These are phyloP conservation scores for Evansstolkia leycettana DNA, from an alignment of 495 filamentous ascomycete species.

Conservation along the genomic window DNA sequence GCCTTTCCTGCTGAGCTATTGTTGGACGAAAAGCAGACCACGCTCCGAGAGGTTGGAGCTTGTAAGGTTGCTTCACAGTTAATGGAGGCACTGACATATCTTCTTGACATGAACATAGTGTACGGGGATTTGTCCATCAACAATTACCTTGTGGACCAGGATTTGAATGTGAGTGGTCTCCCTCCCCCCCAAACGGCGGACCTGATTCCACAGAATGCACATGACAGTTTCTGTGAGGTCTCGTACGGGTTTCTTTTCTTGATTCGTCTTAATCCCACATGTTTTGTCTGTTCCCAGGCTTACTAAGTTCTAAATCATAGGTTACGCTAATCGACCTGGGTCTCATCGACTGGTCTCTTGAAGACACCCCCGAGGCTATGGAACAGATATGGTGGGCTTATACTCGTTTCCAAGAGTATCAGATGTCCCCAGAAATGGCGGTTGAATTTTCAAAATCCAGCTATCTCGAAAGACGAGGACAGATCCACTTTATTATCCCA, in stretches of 20 bases:
- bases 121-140: slow-evolving; percentile 13
- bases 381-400: neutral
- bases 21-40: slow-evolving; percentile 2
- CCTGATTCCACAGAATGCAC: too few relatives aligned
- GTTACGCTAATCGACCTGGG: slow-evolving; percentile 13
- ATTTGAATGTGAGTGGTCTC: slow-evolving; percentile 11
- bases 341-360: slow-evolving; percentile 4
- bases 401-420: slow-evolving; percentile 10
- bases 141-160: slow-evolving; percentile 14
- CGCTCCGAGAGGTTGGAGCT: slow-evolving; percentile 9
- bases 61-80: slow-evolving; percentile 17
- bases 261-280: too few relatives aligned
- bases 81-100: slow-evolving; percentile 9
- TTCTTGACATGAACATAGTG: slow-evolving; percentile 14
- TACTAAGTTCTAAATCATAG: neutral
- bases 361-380: slow-evolving; percentile 2
- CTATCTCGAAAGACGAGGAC: slow-evolving; percentile 4
- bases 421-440: slow-evolving; percentile 12
- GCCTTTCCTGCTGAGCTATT: slow-evolving; percentile 9
- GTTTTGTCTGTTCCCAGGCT: neutral
- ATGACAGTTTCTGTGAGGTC: too few relatives aligned
- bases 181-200: too few relatives aligned
- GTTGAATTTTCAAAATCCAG: slow-evolving; percentile 1
- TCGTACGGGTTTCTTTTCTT: too few relatives aligned
- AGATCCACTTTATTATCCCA: too few relatives aligned